Percentiles rank a stretch among this genome's conserved stretches.
phyloP scores from a whole-genome alignment of 805 yeast genomes.

The Kregervanrija delftensis region DNA sequence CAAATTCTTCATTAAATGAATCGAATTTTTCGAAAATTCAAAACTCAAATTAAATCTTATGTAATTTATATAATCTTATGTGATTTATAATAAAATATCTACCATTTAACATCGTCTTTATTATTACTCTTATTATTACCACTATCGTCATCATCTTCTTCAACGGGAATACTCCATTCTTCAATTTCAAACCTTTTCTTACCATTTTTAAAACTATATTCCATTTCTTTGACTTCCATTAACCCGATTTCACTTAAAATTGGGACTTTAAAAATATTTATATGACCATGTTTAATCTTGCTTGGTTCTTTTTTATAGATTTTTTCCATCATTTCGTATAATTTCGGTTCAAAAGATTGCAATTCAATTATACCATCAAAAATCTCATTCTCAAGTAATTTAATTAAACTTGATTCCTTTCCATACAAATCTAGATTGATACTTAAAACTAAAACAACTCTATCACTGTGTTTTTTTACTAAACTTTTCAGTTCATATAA shows the following conservation, averaged over 20 bases:
- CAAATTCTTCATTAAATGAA: slow-evolving; percentile 40
- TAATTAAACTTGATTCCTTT: slow-evolving; percentile 38
- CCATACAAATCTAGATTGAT: slow-evolving; percentile 63
- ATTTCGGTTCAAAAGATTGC: slow-evolving; percentile 75
- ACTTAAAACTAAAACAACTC: slow-evolving; percentile 44
- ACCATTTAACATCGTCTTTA: neutral
- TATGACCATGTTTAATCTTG: slow-evolving; percentile 78
- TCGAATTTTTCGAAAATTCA: slow-evolving; percentile 16
- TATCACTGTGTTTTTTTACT: slow-evolving; percentile 35
- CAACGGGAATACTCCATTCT: slow-evolving; percentile 97
- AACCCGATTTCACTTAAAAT: slow-evolving; percentile 67
- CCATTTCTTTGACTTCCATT: slow-evolving; percentile 69
- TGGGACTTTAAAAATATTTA: slow-evolving; percentile 71
- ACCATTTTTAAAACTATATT: slow-evolving; percentile 82
- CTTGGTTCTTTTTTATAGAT: slow-evolving; percentile 67
- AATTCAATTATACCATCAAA: slow-evolving; percentile 66
- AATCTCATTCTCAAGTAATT: slow-evolving; percentile 45
- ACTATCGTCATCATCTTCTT: slow-evolving; percentile 42
- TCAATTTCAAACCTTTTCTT: slow-evolving; percentile 78
- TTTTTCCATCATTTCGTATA: slow-evolving; percentile 57
- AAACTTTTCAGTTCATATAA: slow-evolving; percentile 52
- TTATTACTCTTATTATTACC: neutral
- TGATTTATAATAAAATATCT: too few species aligned
- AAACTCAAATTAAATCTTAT: slow-evolving; percentile 2
- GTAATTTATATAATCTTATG: too few species aligned